A percentile compares a stretch with the other conserved stretches of the same genome.
phyloP scores from a whole-genome alignment of 148 eudicot genomes.

The Heliosperma pusillum region DNA sequence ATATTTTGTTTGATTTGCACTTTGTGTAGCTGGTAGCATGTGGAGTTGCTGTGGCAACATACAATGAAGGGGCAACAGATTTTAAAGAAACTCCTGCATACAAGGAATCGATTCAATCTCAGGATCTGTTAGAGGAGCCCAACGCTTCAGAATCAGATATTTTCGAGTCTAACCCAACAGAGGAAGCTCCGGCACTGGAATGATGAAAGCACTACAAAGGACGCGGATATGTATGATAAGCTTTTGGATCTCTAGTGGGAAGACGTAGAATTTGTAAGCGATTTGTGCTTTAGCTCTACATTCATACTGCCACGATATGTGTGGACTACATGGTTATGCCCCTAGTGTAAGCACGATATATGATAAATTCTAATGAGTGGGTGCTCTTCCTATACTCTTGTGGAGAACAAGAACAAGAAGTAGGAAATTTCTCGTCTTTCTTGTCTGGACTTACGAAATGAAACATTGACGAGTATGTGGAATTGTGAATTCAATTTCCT shows the following conservation, averaged over 20 bases:
- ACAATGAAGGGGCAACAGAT: constrained; percentile 96
- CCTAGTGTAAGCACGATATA: constrained; percentile 8
- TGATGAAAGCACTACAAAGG: constrained; percentile 24
- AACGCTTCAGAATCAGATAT: constrained; percentile 64
- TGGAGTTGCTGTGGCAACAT: constrained; percentile 90
- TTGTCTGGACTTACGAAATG: background rate
- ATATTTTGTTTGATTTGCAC: background rate
- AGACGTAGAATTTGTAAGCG: constrained; percentile 12
- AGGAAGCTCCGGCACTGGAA: constrained; percentile 82
- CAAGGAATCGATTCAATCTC: constrained; percentile 78
- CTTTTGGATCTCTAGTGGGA: constrained; percentile 5
- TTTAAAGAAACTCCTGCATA: constrained; percentile 78
- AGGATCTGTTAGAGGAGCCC: constrained; percentile 69
- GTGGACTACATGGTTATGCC: background rate
- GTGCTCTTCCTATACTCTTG: background rate
- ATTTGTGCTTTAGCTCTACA: background rate
- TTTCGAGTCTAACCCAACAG: constrained; percentile 87
- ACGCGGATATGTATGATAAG: background rate
- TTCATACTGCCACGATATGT: constrained; percentile 12
- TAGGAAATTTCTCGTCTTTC: background rate
- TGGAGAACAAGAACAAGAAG: background rate
- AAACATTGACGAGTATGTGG: too few relatives aligned
- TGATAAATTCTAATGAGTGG: constrained; percentile 17
- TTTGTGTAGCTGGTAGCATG: constrained; percentile 58
- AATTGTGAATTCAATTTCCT: background rate